A percentile compares a stretch with the other conserved stretches of the same genome.
These are phyloP conservation scores for Hygrophila difformis DNA, from an alignment of 257 asterid genomes.

Conservation along the genomic window DNA sequence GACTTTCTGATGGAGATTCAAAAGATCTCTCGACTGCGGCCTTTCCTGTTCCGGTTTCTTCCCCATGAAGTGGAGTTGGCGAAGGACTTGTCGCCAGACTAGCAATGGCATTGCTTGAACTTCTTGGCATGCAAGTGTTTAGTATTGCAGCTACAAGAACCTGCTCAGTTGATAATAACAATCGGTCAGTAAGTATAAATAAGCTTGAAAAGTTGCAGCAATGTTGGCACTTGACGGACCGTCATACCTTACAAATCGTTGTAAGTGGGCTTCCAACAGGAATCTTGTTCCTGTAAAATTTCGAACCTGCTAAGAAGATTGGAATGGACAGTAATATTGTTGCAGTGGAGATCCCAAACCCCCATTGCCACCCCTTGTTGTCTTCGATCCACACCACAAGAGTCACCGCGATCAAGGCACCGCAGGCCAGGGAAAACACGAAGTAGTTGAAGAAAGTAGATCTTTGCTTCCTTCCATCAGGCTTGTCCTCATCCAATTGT, in stretches of 20 bases:
- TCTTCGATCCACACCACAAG: constrained; percentile 88
- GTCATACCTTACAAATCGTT: constrained; percentile 53
- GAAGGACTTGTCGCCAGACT: constrained; percentile 41
- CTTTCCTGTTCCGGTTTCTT: background rate
- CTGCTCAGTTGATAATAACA: constrained; percentile 15
- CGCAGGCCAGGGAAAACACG: constrained; percentile 69
- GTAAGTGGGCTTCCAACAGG: constrained; percentile 88
- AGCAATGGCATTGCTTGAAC: constrained; percentile 40
- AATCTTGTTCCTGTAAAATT: constrained; percentile 54
- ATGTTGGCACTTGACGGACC: too few relatives aligned
- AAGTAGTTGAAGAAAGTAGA: constrained; percentile 83
- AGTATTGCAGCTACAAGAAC: constrained; percentile 39
- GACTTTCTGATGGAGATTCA: constrained; percentile 28
- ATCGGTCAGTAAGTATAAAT: background rate
- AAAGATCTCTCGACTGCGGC: background rate
- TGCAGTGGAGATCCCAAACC: constrained; percentile 60
- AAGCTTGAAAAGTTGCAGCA: background rate
- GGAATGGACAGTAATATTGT: constrained; percentile 63
- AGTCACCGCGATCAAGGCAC: constrained; percentile 77
- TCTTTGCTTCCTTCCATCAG: constrained; percentile 55
- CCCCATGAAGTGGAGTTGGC: constrained; percentile 10
- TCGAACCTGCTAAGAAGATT: constrained; percentile 54
- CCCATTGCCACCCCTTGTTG: constrained; percentile 97
- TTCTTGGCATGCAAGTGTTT: constrained; percentile 30
- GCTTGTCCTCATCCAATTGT: constrained; percentile 59